Conservation (phyloP, 1,139 yeast species). For the Yamadazyma spencermartinsiae region DNA sequence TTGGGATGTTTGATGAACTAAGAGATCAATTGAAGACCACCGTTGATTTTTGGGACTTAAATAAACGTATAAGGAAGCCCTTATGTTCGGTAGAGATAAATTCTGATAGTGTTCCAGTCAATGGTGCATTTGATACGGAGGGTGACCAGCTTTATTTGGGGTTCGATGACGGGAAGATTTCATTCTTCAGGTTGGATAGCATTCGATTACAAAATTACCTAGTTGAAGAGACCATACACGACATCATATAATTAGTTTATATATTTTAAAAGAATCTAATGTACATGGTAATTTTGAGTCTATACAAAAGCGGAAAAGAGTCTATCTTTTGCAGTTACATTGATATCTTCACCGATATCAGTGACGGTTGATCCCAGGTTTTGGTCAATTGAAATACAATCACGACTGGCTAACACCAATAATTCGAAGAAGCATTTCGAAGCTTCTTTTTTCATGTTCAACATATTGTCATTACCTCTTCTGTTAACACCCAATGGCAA, state of each 20-base stretch:
- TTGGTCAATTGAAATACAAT: conserved; percentile 67
- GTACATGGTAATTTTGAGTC: conserved; percentile 14
- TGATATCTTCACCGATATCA: conserved; percentile 60
- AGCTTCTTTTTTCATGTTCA: conserved; percentile 57
- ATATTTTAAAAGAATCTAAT: conserved; percentile 13
- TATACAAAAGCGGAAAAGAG: conserved; percentile 44
- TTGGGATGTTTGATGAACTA: conserved; percentile 36
- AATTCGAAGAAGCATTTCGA: conserved; percentile 80
- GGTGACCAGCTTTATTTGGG: conserved; percentile 28
- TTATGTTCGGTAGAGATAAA: conserved; percentile 16
- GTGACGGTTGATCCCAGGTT: conserved; percentile 21
- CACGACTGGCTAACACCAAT: conserved; percentile 78
- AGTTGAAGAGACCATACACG: conserved; percentile 6
- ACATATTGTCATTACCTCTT: conserved; percentile 17
- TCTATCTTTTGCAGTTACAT: conserved; percentile 50
- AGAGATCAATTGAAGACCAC: conserved; percentile 22
- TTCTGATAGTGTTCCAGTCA: conserved; percentile 10
- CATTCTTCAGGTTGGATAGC: conserved; percentile 22
- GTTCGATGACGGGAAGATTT: conserved; percentile 25
- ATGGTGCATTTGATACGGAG: conserved; percentile 19
- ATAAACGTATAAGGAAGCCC: conserved; percentile 39
- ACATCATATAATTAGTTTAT: conserved; percentile 1
- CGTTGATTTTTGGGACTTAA: conserved; percentile 59
- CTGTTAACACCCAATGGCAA: conserved; percentile 32
- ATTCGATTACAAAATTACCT: conserved; percentile 1